Conservation (phyloP, 2,329 filamentous ascomycete genomes). For the Diaporthe ilicicola region DNA sequence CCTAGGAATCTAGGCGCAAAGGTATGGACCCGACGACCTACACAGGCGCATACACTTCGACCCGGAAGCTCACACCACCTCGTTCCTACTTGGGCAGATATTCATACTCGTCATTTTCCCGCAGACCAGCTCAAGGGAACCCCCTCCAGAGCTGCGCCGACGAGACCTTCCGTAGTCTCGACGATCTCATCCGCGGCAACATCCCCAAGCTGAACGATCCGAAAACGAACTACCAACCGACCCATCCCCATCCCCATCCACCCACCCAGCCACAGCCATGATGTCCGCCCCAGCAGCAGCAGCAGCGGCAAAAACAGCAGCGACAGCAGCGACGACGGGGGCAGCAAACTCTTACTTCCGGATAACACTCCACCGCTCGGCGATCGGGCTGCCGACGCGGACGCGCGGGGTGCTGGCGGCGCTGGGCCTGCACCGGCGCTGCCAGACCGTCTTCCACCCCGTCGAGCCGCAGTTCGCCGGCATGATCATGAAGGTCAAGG, state of each 20-base stretch:
- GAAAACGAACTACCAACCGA: neutral
- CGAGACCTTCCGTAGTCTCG: too few species aligned
- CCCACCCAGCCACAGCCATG: slow-evolving; percentile 7
- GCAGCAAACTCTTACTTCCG: slow-evolving; percentile 80
- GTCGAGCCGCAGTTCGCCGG: slow-evolving; percentile 83
- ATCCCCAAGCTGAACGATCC: neutral
- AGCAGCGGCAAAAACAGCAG: neutral
- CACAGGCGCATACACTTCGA: neutral
- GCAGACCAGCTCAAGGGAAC: neutral
- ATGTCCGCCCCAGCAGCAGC: slow-evolving; percentile 15
- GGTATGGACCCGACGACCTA: neutral
- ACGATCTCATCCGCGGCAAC: neutral
- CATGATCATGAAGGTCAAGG: slow-evolving; percentile 94
- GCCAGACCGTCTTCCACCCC: slow-evolving; percentile 89
- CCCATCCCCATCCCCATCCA: too few species aligned
- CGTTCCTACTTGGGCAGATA: neutral
- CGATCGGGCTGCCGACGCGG: slow-evolving; percentile 85
- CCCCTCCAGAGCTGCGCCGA: neutral
- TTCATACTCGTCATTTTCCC: neutral
- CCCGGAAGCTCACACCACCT: neutral
- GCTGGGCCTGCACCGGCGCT: slow-evolving; percentile 84
- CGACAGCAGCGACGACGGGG: neutral
- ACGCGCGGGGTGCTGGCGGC: slow-evolving; percentile 83
- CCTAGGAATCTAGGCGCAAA: slow-evolving; percentile 1
- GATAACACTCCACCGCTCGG: slow-evolving; percentile 88